phyloP scores from a whole-genome alignment of 768 basidiomycete genomes.

The Leccinum aurantiacum region DNA sequence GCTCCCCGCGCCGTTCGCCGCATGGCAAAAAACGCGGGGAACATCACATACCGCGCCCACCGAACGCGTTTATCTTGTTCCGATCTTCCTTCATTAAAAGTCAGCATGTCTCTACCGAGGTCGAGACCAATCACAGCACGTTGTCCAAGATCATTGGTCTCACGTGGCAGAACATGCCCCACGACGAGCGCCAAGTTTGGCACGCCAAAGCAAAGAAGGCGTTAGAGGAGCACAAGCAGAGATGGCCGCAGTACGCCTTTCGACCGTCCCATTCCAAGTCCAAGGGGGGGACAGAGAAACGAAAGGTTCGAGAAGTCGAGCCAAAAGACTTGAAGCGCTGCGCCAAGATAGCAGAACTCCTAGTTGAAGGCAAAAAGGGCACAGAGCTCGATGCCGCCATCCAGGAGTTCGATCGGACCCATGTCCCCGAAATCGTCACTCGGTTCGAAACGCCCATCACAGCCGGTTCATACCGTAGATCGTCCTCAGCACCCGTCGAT shows the following conservation, averaged over 20 bases:
- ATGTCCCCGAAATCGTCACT: slow-evolving; percentile 61
- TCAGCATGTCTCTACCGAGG: slow-evolving; percentile 71
- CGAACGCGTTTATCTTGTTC: slow-evolving; percentile 87
- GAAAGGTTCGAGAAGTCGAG: slow-evolving; percentile 39
- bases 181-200: slow-evolving; percentile 77
- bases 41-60: slow-evolving; percentile 79
- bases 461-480: slow-evolving; percentile 65
- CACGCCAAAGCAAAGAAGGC: slow-evolving; percentile 72
- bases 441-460: slow-evolving; percentile 75
- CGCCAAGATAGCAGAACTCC: slow-evolving; percentile 64
- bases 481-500: slow-evolving; percentile 58
- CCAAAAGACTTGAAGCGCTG: slow-evolving; percentile 58
- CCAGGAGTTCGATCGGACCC: slow-evolving; percentile 54
- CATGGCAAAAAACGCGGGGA: slow-evolving; percentile 72
- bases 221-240: slow-evolving; percentile 68
- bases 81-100: slow-evolving; percentile 79
- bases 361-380: slow-evolving; percentile 68
- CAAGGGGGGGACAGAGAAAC: slow-evolving; percentile 34
- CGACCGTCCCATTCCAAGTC: slow-evolving; percentile 51
- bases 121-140: slow-evolving; percentile 82
- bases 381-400: slow-evolving; percentile 60
- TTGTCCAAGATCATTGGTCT: slow-evolving; percentile 83
- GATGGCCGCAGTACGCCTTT: slow-evolving; percentile 74
- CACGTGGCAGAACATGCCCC: slow-evolving; percentile 77
- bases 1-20: slow-evolving; percentile 42